Evolutionary conservation across 306 rosid genomes (phyloP), one percentile per base, ranked within the genome.

Genomic region (Abrus precatorius): DNA sequence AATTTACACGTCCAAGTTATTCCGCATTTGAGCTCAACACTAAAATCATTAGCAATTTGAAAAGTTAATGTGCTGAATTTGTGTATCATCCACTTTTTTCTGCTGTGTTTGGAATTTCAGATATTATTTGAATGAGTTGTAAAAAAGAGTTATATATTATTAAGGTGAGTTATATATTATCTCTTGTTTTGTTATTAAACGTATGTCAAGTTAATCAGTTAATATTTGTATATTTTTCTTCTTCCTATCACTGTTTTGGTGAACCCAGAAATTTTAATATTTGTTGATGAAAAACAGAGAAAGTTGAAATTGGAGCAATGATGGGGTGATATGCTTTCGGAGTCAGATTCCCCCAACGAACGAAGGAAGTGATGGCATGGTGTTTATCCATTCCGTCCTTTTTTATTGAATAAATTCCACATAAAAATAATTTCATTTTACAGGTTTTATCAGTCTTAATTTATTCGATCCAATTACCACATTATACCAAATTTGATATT

Each of bases 31-130:
- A n/a, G n/a, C n/a, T n/a, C n/a, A n/a, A n/a, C n/a, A n/a, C n/a
- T n/a, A 9, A 76, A 38, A 78, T 84, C 60, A 73, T 83, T 29
- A 54, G 44, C 47, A 73, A 14, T 84, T 83, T 83, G 79, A 71
- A 71, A 83, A 83, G 79, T 70, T 36, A 36, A 20, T 20, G 20
- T 20, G 20, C 20, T 20, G 20, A 20, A 20, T 20, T 20, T 20
- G 20, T 20, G 20, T 20, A 20, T 20, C 20, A 20, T 20, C 20
- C 20, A 20, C 20, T 20, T 20, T 20, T 20, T 20, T 20, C 20
- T 20, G 20, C 20, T 20, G 20, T 20, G 20, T 20, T 20, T 20
- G 20, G 20, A 20, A 20, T 20, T 20, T 20, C 20, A 20, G 20
- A 20, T 20, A 20, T 20, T 20, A 20, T 20, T 20, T 20, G 20